Evolutionary conservation across 2,329 filamentous ascomycete species (phyloP), one percentile per base, ranked within the genome.

Genomic region (Fusarium sterilihyphosum): DNA sequence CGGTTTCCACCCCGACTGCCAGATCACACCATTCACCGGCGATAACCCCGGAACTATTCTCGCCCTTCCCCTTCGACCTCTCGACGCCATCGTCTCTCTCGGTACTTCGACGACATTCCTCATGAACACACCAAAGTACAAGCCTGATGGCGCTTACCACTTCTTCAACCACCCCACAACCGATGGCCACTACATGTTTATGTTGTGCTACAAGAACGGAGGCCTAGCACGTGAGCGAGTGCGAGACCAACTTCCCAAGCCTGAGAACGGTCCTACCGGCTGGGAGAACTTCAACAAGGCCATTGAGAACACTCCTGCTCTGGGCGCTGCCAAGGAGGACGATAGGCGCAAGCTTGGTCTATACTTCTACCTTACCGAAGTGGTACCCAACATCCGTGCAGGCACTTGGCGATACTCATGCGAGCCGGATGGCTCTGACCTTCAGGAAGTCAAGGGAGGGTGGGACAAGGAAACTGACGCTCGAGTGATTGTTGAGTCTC

Each of bases 191-290:
- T 98, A 97, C 88, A 98, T 99, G 96, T 98, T 99, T 84, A 99
- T 99, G 96, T 91, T 99, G 41, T 99, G 96, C 88, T 99, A 98
- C 87, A 98, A 98, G 85, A 99, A 99, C 84, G 96, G 96, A 76
- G 95, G 95, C 5, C 90, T 98, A 3, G 96, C 96, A 5, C 93
- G 96, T 50, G 96, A 99, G 82, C 92, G 93, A 78, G 90, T 98
- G 71, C 93, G 96, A 62, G 94, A 99, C 80, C 88, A 90, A 1
- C 90, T 98, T 60, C 92, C 94, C 46, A 82, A 85, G 29, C 83
- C 84, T 33, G 82, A 85, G 16, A 63, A 69, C 33, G 81, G 83
- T 37, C 75, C 83, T 9, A 87, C 92, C 64, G 86, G 87, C 17
- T 99, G 96, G 96, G 89, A 90, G 58, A 87, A 83, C 59, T 99